These are phyloP conservation scores for Lumnitzera racemosa DNA, from an alignment of 345 rosid genomes.

Conservation along the genomic window DNA sequence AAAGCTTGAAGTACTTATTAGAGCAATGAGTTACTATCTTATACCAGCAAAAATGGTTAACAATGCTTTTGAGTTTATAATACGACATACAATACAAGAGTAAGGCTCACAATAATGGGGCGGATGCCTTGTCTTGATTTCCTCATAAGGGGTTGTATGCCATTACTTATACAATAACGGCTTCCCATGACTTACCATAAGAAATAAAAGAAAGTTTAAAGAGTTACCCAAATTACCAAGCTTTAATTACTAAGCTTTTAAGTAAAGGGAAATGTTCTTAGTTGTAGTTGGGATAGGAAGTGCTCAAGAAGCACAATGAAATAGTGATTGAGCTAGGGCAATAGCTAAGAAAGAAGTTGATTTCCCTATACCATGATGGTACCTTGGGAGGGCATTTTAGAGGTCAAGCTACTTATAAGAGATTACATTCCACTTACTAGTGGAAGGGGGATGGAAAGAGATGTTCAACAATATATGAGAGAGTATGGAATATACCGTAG, in stretches of 20 bases:
- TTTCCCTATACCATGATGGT: not conserved
- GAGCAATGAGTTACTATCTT: not conserved
- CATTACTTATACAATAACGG: too few relatives aligned
- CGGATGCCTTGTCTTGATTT: not conserved
- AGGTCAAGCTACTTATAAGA: not conserved
- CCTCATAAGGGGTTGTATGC: too few relatives aligned
- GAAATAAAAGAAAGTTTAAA: not conserved
- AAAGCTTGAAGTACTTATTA: slow-evolving; percentile 1
- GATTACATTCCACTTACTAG: too few relatives aligned
- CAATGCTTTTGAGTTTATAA: not conserved
- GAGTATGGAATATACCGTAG: not conserved
- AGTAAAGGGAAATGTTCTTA: too few relatives aligned
- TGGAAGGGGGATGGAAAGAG: too few relatives aligned
- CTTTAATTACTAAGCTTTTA: too few relatives aligned
- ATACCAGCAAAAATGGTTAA: not conserved
- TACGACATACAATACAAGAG: not conserved
- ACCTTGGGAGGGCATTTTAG: slow-evolving; percentile 2
- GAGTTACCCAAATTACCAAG: too few relatives aligned
- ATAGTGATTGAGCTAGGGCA: not conserved
- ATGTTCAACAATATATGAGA: not conserved
- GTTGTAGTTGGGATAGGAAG: too few relatives aligned
- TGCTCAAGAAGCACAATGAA: too few relatives aligned
- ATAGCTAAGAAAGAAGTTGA: not conserved
- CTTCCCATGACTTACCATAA: not conserved
- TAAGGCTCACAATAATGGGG: not conserved